Evolutionary conservation across 192 early-diverging fungal genomes (phyloP).

Genomic region (Jimgerdemannia lactiflua): DNA sequence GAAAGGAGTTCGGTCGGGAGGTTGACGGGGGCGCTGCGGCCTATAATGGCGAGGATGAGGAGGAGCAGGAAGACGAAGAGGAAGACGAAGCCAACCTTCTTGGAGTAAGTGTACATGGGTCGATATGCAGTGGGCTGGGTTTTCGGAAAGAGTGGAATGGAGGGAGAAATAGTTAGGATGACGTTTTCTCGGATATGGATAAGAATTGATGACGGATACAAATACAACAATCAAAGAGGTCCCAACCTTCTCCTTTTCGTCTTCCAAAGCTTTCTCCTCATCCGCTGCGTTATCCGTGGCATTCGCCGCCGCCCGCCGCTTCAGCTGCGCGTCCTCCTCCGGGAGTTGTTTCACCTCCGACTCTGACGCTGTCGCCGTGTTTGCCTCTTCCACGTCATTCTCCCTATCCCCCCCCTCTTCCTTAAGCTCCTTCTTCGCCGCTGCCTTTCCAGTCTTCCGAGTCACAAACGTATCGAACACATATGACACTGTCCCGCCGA

Average conservation of each 20-base stretch:
- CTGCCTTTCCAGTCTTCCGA: not conserved
- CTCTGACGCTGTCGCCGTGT: not conserved
- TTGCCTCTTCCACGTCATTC: not conserved
- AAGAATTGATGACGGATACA: too few relatives aligned
- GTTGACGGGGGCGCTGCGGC: slow-evolving; percentile 17
- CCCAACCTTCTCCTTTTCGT: not conserved
- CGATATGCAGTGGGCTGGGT: not conserved
- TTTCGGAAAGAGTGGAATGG: not conserved
- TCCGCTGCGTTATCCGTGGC: not conserved
- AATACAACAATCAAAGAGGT: not conserved
- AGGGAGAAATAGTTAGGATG: not conserved
- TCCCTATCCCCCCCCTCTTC: not conserved
- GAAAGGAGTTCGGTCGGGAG: slow-evolving; percentile 29
- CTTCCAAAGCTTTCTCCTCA: not conserved
- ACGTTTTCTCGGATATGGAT: too few relatives aligned
- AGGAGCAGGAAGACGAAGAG: slow-evolving; percentile 43
- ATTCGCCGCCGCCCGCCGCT: not conserved
- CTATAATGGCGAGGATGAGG: slow-evolving; percentile 42
- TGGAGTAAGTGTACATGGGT: slow-evolving; percentile 24
- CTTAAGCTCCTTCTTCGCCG: slow-evolving; percentile 1
- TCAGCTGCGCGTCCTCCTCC: not conserved
- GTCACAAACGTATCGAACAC: not conserved
- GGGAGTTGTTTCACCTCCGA: not conserved
- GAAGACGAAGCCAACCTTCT: slow-evolving; percentile 32
- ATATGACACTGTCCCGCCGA: slow-evolving; percentile 36